Base-by-base conservation (phyloP, 176 grass and related monocot genomes). In the Triticum timopheevii region DNA sequence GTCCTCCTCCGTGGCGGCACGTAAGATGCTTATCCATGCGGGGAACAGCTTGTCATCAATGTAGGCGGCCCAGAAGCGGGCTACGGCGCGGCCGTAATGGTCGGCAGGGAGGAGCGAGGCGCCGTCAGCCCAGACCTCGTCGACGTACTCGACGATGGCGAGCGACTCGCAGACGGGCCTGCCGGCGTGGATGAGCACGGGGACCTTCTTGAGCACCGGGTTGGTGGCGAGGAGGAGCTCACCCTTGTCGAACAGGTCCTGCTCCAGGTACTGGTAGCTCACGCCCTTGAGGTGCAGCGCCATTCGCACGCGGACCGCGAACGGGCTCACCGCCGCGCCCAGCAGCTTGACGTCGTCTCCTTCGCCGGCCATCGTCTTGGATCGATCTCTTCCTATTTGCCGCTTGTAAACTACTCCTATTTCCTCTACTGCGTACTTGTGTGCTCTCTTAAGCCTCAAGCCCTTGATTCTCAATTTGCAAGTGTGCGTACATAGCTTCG, bases 231-330 rank as follows among this genome's bases (percentile, higher is more conserved):
- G 13, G 64, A 67, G 28, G 36, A 72, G 69, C 36, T 72, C 69
- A 22, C 69, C 11, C 69, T 72, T 72, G 36, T 23, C 0, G 69
- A 72, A 42, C 69, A 73, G 11, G 70, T 73, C n/a, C 70, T 73
- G 70, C 39, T 73, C 39, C n/a, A 45, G 22, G 84, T 87, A 86
- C 15, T 76, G 23, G 65, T 92, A 90, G 30, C 78, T 16, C 3
- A 94, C 17, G 22, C 89, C 84, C 83, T 92, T 94, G 71, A 90
- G 36, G 61, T 73, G 78, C 24, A 94, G 81, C 45, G 89, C 87
- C 38, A 89, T 33, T 69, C 80, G 82, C 7, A 83, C 89, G 65
- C 90, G 74, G 58, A 68, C 54, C 40, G 67, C 77, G 42, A 69
- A 92, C 15, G 86, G 75, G 82, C 90, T 92, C 20, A 27, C 3